Evolutionary conservation across 2,329 filamentous ascomycete genomes (phyloP).

Genomic region (Trichoderma citrinoviride): DNA sequence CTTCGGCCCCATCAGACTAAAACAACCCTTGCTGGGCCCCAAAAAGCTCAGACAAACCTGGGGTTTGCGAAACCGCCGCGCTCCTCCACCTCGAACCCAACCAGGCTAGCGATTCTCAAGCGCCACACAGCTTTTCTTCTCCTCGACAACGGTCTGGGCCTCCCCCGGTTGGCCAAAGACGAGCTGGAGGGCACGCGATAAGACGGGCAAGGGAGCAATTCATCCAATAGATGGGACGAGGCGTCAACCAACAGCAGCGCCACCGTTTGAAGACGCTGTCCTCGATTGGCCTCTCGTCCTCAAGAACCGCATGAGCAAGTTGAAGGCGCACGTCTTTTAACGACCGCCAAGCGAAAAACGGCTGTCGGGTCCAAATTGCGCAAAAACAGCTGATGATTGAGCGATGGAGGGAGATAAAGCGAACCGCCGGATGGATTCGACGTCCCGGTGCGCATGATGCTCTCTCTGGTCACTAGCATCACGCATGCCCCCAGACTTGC

Average conservation of each 20-base stretch:
- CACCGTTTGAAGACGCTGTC: neutral
- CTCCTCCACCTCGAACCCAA: constrained; percentile 7
- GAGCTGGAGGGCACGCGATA: constrained; percentile 17
- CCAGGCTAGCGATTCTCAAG: constrained; percentile 11
- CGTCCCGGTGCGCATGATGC: neutral
- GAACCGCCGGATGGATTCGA: neutral
- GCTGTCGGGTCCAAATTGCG: constrained; percentile 17
- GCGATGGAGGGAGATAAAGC: constrained; percentile 17
- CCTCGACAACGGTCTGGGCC: constrained; percentile 10
- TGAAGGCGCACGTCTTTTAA: neutral
- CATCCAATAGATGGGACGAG: constrained; percentile 10
- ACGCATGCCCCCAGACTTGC: neutral
- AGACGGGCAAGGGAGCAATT: neutral
- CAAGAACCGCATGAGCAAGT: neutral
- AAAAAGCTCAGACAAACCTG: constrained; percentile 18
- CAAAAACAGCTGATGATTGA: constrained; percentile 5
- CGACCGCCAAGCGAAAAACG: neutral
- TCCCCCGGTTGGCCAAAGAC: neutral
- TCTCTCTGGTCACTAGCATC: neutral
- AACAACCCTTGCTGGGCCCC: constrained; percentile 9
- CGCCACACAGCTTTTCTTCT: neutral
- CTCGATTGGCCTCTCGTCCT: neutral
- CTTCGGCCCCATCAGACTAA: constrained; percentile 17
- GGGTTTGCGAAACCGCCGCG: constrained; percentile 14
- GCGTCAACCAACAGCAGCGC: constrained; percentile 16